These are phyloP conservation scores for Neurospora sp. DNA, from an alignment of 495 filamentous ascomycete genomes.

Conservation along the genomic window DNA sequence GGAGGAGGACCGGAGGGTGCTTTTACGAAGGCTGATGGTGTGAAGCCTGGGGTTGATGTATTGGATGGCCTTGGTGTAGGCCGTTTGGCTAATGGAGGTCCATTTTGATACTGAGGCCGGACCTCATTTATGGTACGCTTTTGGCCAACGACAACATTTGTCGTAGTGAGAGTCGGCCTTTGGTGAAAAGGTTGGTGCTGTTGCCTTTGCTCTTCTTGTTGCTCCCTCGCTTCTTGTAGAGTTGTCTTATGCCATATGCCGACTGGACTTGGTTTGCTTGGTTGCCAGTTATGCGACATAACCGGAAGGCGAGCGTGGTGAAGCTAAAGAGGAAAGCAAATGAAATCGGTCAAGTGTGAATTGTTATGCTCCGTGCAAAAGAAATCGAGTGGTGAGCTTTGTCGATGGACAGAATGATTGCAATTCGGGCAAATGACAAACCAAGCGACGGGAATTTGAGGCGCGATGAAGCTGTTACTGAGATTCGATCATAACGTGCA, in stretches of 20 bases:
- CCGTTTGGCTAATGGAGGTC: not conserved
- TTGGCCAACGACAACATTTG: conserved; percentile 11
- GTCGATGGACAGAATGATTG: not conserved
- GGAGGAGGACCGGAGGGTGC: conserved; percentile 5
- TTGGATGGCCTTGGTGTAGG: not conserved
- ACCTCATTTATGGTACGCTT: conserved; percentile 13
- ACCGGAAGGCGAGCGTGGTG: not conserved
- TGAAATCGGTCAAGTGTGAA: not conserved
- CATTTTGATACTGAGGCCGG: not conserved
- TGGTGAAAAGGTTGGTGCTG: not conserved
- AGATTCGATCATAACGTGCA: not conserved
- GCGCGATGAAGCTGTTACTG: not conserved
- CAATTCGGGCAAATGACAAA: not conserved
- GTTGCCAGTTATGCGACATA: conserved; percentile 7
- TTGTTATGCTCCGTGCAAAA: not conserved
- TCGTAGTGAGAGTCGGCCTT: not conserved
- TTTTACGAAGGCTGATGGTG: not conserved
- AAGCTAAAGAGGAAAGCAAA: not conserved
- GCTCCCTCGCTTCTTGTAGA: conserved; percentile 9
- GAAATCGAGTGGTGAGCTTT: not conserved
- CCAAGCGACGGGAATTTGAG: not conserved
- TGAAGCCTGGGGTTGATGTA: not conserved
- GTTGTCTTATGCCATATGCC: conserved; percentile 22
- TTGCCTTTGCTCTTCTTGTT: conserved; percentile 2
- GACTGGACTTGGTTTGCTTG: conserved; percentile 4